phyloP scores from a whole-genome alignment of 495 filamentous ascomycete genomes.

The Chaetomidium leptoderma region DNA sequence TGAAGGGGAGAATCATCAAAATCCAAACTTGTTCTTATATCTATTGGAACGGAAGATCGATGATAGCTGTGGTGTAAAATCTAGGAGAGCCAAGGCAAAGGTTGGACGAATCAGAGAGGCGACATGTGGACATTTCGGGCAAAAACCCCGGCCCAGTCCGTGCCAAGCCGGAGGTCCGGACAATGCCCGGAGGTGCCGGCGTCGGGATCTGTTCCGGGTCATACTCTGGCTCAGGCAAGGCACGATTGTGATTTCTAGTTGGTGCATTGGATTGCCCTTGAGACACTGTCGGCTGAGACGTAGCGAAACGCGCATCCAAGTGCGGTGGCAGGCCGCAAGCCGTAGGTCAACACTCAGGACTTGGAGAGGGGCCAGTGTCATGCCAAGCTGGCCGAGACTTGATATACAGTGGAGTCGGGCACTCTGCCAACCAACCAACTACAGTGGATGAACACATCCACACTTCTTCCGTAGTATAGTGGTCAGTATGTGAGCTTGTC shows the following conservation, averaged over 20 bases:
- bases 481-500: constrained; percentile 25
- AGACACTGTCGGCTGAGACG: too few species aligned
- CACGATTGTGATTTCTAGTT: too few species aligned
- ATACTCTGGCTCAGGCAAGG: neutral
- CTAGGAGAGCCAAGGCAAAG: neutral
- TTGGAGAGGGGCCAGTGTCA: too few species aligned
- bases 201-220: neutral
- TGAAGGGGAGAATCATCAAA: too few species aligned
- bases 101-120: neutral
- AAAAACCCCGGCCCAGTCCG: neutral
- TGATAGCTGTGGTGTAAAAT: too few species aligned
- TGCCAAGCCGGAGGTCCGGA: constrained; percentile 1
- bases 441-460: constrained; percentile 16
- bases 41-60: too few species aligned
- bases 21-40: too few species aligned
- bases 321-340: too few species aligned
- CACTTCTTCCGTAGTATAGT: constrained; percentile 23
- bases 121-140: neutral
- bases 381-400: too few species aligned
- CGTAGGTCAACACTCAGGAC: too few species aligned
- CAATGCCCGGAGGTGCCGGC: neutral
- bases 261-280: too few species aligned
- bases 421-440: constrained; percentile 4
- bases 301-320: too few species aligned
- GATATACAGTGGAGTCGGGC: neutral